Evolutionary conservation across 371 early-diverging fungal species (phyloP).

Genomic region (Rhizopus arrhizus): DNA sequence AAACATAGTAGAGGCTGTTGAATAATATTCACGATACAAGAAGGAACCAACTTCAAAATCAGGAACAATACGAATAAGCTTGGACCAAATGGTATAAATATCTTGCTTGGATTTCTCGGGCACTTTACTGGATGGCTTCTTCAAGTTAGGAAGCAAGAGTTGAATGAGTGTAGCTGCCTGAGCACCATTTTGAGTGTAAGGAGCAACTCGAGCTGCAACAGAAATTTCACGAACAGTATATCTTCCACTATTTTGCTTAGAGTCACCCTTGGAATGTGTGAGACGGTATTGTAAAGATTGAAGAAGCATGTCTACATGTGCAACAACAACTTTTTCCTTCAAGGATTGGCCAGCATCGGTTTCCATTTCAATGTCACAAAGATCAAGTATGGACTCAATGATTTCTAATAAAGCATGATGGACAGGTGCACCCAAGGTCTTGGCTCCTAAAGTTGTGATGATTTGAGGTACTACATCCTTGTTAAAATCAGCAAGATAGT

Average conservation of each 20-base stretch:
- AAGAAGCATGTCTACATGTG: slow-evolving; percentile 67
- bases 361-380: slow-evolving; percentile 54
- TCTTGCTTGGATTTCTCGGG: slow-evolving; percentile 84
- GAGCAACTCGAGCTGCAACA: slow-evolving; percentile 78
- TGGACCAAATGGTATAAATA: slow-evolving; percentile 77
- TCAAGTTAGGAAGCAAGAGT: slow-evolving; percentile 82
- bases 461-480: slow-evolving; percentile 67
- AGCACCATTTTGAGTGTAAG: slow-evolving; percentile 68
- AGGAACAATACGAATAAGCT: slow-evolving; percentile 64
- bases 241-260: slow-evolving; percentile 54
- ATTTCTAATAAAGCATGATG: slow-evolving; percentile 70
- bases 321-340: slow-evolving; percentile 58
- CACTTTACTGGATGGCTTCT: slow-evolving; percentile 68
- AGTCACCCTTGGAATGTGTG: slow-evolving; percentile 51
- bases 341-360: slow-evolving; percentile 36
- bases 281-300: slow-evolving; percentile 65
- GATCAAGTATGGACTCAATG: slow-evolving; percentile 72
- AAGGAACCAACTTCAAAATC: slow-evolving; percentile 47
- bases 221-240: slow-evolving; percentile 76
- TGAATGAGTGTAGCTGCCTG: slow-evolving; percentile 71
- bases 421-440: slow-evolving; percentile 74
- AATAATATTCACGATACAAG: slow-evolving; percentile 61
- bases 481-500: slow-evolving; percentile 69
- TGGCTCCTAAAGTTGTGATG: slow-evolving; percentile 71
- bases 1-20: slow-evolving; percentile 63